Evolutionary conservation across 352 stramenopile genomes (phyloP).

Genomic region (Phytophthora tentaculata): DNA sequence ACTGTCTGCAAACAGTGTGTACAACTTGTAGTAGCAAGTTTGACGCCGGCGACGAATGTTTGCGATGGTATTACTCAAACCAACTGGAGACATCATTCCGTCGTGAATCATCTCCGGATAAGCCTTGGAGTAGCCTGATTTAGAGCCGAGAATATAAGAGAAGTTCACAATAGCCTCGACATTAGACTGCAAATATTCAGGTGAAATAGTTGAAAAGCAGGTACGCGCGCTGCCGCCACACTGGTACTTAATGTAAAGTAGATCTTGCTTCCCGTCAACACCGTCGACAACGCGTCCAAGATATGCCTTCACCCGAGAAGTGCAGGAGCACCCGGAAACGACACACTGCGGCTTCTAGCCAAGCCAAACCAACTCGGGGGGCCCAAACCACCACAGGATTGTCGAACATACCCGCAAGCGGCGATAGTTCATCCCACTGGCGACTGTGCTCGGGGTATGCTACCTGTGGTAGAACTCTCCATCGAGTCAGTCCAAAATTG

Average conservation of each 20-base stretch:
- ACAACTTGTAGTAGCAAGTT: slow-evolving; percentile 4
- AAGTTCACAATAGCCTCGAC: neutral
- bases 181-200: neutral
- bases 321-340: neutral
- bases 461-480: too few species aligned
- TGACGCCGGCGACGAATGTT: neutral
- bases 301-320: too few species aligned
- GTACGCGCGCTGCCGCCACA: neutral
- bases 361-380: neutral
- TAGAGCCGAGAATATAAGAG: neutral
- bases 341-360: neutral
- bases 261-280: slow-evolving; percentile 1
- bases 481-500: too few species aligned
- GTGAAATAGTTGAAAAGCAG: slow-evolving; percentile 1
- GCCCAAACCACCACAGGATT: neutral
- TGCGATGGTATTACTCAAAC: neutral
- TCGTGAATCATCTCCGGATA: slow-evolving; percentile 2
- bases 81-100: slow-evolving; percentile 6
- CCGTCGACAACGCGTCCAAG: neutral
- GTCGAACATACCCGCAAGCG: neutral
- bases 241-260: slow-evolving; percentile 10
- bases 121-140: slow-evolving; percentile 5
- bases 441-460: neutral
- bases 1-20: neutral
- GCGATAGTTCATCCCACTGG: neutral